Percentiles rank a stretch among this genome's conserved stretches.
Conservation (phyloP, 805 yeast species). For the Saccharomycopsis selenospora region DNA sequence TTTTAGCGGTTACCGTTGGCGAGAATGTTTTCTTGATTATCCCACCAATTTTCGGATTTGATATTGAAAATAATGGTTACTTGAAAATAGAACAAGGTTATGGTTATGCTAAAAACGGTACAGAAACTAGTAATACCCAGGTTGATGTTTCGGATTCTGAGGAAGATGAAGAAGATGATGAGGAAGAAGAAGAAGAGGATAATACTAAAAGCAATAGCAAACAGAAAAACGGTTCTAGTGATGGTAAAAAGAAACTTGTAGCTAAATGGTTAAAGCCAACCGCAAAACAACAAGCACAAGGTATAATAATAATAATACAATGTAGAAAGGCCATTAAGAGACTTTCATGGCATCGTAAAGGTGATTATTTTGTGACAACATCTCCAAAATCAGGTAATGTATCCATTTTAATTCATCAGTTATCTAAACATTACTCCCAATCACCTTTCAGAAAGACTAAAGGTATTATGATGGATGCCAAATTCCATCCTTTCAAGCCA, state of each 20-base stretch:
- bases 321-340: slow-evolving; percentile 62
- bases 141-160: slow-evolving; percentile 30
- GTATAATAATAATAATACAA: slow-evolving; percentile 67
- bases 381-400: slow-evolving; percentile 88
- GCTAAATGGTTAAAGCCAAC: slow-evolving; percentile 83
- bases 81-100: slow-evolving; percentile 82
- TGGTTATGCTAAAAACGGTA: slow-evolving; percentile 51
- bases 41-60: slow-evolving; percentile 89
- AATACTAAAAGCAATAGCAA: slow-evolving; percentile 33
- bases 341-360: slow-evolving; percentile 92
- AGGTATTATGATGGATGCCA: slow-evolving; percentile 93
- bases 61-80: slow-evolving; percentile 73
- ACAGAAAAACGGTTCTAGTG: slow-evolving; percentile 8
- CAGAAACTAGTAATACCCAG: slow-evolving; percentile 34
- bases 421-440: slow-evolving; percentile 90
- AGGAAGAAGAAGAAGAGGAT: slow-evolving; percentile 34
- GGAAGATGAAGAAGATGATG: slow-evolving; percentile 30
- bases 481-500: slow-evolving; percentile 95
- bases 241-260: slow-evolving; percentile 44
- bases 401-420: slow-evolving; percentile 88
- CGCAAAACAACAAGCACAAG: slow-evolving; percentile 49
- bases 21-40: slow-evolving; percentile 70
- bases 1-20: slow-evolving; percentile 79
- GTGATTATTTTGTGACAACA: slow-evolving; percentile 94
- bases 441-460: slow-evolving; percentile 90